Base-by-base conservation (phyloP, 2,329 filamentous ascomycete species). In the Ramichloridium luteum region DNA sequence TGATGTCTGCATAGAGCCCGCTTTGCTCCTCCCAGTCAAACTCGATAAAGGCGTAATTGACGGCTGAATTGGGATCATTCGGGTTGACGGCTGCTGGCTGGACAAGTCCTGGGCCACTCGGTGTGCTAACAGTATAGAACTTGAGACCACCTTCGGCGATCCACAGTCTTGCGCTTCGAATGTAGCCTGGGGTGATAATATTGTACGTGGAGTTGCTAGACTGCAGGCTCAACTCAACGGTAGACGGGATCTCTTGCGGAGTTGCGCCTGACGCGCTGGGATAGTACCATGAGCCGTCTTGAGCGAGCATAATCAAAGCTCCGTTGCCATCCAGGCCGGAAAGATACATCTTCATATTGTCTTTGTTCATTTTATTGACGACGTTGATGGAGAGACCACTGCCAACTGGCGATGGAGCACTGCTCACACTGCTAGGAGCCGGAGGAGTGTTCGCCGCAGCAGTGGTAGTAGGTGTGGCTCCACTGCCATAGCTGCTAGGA, bases 41-140 rank as follows among this genome's bases (percentile, higher is more conserved):
- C 31, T 65, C 61, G 30, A 49, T 51, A 38, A 64, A 65, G 4
- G 49, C 53, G 56, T 60, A 65, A 34, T 52, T 52, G 35, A 57
- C 47, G 34, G 58, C 56, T 32, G 54, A 50, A 37, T 60, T 63
- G 1, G 58, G 56, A 34, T 64, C 61, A 6, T 35, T 34, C 3
- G 42, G 34, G 18, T 51, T 52, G 11, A 53, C 57, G 6, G 60
- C 56, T 0, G 67, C 61, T 0, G 68, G 68, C 40, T 70, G 62
- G 8, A 71, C 67, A 2, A 71, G 47, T 13, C 46, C 43, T 5
- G 41, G 45, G 13, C 58, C 58, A 16, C 48, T 44, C 4, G 42
- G 49, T 2, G 46, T 51, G 2, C 39, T 40, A 11, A 65, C 58
- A 28, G 61, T 58, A 43, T 51, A 63, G 36, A 68, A 67, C 4